These are phyloP conservation scores for Chaetomiaceae sp. DNA, from an alignment of 2,329 filamentous ascomycete genomes.

Conservation along the genomic window DNA sequence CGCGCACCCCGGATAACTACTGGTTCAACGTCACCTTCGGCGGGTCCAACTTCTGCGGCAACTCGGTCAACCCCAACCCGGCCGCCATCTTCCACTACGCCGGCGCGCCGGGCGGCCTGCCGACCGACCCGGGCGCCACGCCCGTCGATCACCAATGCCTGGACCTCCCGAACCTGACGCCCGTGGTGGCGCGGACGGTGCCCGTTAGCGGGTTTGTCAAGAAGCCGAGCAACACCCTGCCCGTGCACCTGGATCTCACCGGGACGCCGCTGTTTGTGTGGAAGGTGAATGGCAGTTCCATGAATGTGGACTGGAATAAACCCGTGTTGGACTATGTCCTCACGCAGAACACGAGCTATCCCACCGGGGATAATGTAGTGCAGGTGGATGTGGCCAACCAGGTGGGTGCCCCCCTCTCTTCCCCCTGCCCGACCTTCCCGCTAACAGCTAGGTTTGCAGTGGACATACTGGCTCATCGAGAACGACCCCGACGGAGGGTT, in stretches of 20 bases:
- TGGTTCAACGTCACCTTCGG: background rate
- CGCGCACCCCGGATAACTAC: background rate
- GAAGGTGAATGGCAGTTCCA: background rate
- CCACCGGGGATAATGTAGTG: too few species aligned
- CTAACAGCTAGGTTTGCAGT: too few species aligned
- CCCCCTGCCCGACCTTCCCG: too few species aligned
- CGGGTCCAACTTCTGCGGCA: background rate
- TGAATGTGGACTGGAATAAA: background rate
- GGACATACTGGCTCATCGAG: background rate
- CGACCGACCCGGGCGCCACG: too few species aligned
- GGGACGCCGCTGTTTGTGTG: background rate
- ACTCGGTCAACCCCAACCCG: background rate
- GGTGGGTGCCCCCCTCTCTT: too few species aligned
- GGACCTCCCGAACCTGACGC: background rate
- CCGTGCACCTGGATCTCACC: background rate
- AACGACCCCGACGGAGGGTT: too few species aligned
- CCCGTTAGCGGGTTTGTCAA: background rate
- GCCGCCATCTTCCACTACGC: constrained; percentile 19
- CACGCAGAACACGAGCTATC: background rate
- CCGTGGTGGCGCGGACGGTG: background rate
- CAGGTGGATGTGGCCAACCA: too few species aligned
- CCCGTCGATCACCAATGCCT: background rate
- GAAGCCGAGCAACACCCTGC: background rate
- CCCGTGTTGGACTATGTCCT: background rate
- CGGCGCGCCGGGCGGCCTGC: constrained; percentile 5